phyloP scores from a whole-genome alignment of 768 basidiomycete species.

The Cubamyces lactineus region DNA sequence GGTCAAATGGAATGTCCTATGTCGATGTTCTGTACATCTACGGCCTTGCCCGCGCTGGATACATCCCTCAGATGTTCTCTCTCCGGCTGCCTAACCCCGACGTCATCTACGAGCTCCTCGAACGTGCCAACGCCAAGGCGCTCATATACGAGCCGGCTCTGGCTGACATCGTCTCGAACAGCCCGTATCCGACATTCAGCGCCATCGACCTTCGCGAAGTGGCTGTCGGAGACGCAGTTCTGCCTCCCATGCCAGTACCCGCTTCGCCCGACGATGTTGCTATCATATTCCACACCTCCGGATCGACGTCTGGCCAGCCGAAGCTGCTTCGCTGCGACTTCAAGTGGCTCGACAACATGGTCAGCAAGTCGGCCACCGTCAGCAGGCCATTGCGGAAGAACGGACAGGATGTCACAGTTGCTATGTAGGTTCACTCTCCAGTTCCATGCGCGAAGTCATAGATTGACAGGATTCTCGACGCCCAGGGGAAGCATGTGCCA shows the following conservation, averaged over 20 bases:
- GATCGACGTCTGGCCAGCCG: conserved; percentile 76
- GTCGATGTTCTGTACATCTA: conserved; percentile 70
- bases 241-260: conserved; percentile 51
- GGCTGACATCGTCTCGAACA: conserved; percentile 43
- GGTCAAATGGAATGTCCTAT: conserved; percentile 72
- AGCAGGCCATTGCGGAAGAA: conserved; percentile 50
- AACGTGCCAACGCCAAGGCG: conserved; percentile 57
- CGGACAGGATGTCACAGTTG: conserved; percentile 66
- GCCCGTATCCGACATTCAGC: conserved; percentile 52
- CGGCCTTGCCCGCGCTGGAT: conserved; percentile 61
- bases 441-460: not conserved
- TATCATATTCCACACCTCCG: conserved; percentile 76
- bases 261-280: conserved; percentile 39
- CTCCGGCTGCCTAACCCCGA: conserved; percentile 67
- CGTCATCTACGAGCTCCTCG: conserved; percentile 67
- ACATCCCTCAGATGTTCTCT: conserved; percentile 74
- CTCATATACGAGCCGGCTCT: conserved; percentile 67
- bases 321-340: conserved; percentile 72
- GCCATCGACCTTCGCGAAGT: conserved; percentile 46
- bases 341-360: conserved; percentile 58
- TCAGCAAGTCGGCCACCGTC: conserved; percentile 58
- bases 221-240: conserved; percentile 38
- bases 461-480: conserved; percentile 35
- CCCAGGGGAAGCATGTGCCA: conserved; percentile 78
- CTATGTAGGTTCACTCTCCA: conserved; percentile 54